These are phyloP conservation scores for Umbilicaria muhlenbergii DNA, from an alignment of 495 filamentous ascomycete genomes.

Conservation along the genomic window DNA sequence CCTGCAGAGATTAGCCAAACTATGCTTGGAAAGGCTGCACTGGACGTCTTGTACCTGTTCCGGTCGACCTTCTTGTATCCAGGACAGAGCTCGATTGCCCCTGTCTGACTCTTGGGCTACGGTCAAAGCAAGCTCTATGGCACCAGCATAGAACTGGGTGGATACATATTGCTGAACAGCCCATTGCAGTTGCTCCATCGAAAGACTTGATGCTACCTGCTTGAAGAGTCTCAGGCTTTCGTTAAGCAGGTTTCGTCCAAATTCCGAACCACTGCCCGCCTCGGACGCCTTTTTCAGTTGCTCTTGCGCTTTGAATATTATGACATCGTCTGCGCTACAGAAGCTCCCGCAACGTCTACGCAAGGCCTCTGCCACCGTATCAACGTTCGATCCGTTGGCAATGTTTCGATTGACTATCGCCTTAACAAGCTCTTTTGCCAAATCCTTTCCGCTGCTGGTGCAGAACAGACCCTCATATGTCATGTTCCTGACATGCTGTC, in stretches of 20 bases:
- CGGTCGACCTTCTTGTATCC: conserved; percentile 49
- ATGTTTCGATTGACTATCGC: conserved; percentile 97
- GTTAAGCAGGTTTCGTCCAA: conserved; percentile 66
- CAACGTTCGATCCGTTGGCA: conserved; percentile 85
- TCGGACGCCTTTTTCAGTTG: conserved; percentile 76
- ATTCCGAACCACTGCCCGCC: conserved; percentile 53
- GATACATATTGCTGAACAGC: conserved; percentile 62
- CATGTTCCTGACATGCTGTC: conserved; percentile 51
- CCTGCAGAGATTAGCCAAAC: conserved; percentile 38
- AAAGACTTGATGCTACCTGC: conserved; percentile 67
- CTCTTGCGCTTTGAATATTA: conserved; percentile 97
- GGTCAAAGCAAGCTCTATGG: conserved; percentile 72
- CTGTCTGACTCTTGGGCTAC: conserved; percentile 73
- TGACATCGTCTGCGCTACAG: conserved; percentile 89
- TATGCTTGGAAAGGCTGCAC: conserved; percentile 1
- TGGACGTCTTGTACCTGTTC: conserved; percentile 26
- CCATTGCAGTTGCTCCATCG: conserved; percentile 61
- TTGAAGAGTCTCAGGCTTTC: conserved; percentile 81
- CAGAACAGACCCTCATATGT: conserved; percentile 83
- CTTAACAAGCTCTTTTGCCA: conserved; percentile 94
- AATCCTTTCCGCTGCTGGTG: conserved; percentile 57
- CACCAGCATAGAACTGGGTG: conserved; percentile 84
- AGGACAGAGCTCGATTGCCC: conserved; percentile 64
- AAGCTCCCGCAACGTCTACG: conserved; percentile 85
- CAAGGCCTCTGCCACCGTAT: conserved; percentile 88